Percentiles rank a stretch among this genome's conserved stretches.
Evolutionary conservation across 1,284 basidiomycete species (phyloP).

Genomic region (Vanrija pseudolonga): DNA sequence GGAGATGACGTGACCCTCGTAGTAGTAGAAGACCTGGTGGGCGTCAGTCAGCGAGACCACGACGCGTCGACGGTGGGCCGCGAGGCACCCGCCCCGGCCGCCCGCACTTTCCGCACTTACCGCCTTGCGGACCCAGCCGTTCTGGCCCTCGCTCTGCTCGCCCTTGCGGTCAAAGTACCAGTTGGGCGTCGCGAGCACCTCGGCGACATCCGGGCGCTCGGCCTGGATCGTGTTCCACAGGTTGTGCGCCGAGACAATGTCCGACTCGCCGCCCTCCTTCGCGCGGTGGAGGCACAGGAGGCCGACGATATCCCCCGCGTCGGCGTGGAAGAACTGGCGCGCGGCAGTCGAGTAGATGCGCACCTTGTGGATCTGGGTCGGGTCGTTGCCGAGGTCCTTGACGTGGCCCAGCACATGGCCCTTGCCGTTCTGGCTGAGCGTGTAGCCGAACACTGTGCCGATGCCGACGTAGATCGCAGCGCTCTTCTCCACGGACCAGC

Average conservation of each 20-base stretch:
- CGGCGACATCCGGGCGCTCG: conserved; percentile 48
- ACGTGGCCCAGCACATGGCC: conserved; percentile 51
- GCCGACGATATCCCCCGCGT: conserved; percentile 45
- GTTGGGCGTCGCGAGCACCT: conserved; percentile 35
- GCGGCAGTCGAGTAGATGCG: conserved; percentile 51
- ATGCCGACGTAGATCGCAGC: conserved; percentile 49
- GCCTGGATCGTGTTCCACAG: conserved; percentile 50
- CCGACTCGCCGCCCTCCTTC: conserved; percentile 49
- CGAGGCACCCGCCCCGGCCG: neutral
- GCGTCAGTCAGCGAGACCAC: too few relatives aligned
- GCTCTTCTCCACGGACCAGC: conserved; percentile 43
- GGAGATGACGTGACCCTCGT: conserved; percentile 21
- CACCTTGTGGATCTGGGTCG: conserved; percentile 49
- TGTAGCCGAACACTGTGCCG: conserved; percentile 44
- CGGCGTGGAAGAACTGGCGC: conserved; percentile 49
- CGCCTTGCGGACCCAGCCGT: conserved; percentile 18
- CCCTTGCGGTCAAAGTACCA: conserved; percentile 42
- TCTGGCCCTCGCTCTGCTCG: conserved; percentile 22
- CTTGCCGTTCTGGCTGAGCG: conserved; percentile 45
- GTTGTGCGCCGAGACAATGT: conserved; percentile 49
- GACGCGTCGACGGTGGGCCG: neutral
- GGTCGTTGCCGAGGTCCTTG: conserved; percentile 50
- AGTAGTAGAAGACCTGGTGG: conserved; percentile 9
- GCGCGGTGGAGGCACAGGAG: conserved; percentile 51
- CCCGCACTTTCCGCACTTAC: conserved; percentile 9